Evolutionary conservation across 768 basidiomycete species (phyloP), one percentile per base, ranked within the genome.

Genomic region (Termitomyces bulborhizus): DNA sequence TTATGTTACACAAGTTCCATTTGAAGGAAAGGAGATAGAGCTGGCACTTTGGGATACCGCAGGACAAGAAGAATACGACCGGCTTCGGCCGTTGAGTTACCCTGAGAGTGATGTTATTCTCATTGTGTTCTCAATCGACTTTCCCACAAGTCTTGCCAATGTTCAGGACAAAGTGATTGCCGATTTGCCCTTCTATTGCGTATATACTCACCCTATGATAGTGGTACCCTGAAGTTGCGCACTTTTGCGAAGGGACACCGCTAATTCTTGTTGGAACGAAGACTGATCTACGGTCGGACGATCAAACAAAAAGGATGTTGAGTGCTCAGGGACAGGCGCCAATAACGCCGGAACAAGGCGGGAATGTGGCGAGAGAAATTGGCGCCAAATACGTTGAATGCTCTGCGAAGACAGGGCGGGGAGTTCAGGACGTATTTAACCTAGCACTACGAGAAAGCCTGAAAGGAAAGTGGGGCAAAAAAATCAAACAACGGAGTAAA

Each of bases 41-140:
- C 81, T 99, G 42, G 96, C 97, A n/a, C 78, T 99, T 16, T 99
- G 96, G 93, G 94, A 98, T 71, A 98, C 94, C 1, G 94, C 94
- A 0, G 94, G 94, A 27, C 94, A 97, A 69, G 94, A 98, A 72
- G 94, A 98, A 73, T 98, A 97, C 71, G 93, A 95, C 69, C 81
- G 90, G 59, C 79, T 94, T 54, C 80, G 90, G 61, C 90, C 90
- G 18, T 76, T 93, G 59, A 89, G 86, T 68, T 93, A 93, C 62
- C 90, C 91, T 18, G 90, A 93, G 69, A 88, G 85, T 76, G 82
- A 92, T 65, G 90, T 93, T 56, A 92, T 96, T 63, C 86, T 96
- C 62, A 90, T 96, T 62, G 93, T 95, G 29, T 97, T 96, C 76
- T 93, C 91, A 11, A 76, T 95, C 68, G 93, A 96, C 75, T 95